Base-by-base conservation (phyloP, 164 flowering plant species). In the Hamamelis virginiana region DNA sequence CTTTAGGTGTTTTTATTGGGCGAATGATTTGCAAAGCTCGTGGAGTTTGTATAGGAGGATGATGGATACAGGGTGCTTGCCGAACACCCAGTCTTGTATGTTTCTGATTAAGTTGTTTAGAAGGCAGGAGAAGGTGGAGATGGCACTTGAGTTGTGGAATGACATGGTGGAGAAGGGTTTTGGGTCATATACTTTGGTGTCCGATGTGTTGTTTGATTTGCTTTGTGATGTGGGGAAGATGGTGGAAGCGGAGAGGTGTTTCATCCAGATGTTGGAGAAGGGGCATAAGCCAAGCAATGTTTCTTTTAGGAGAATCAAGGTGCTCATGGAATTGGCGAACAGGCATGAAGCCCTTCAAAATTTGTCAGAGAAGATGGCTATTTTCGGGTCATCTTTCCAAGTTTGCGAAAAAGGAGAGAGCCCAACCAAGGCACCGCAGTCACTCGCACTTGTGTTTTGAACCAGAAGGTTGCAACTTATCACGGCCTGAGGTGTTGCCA, bases 141-240 rank as follows among this genome's bases (percentile, higher is more conserved):
- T 90, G 89, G 96, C 96, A 0, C 80, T 94, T 61, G 62, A 62
- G 65, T 72, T 94, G 58, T 94, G 98, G 98, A 78, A 80, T 72
- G 96, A 90, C 70, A 94, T 94, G 98, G 84, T 94, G 68, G 87
- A 83, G 72, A 91, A 85, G 75, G 97, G 89, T 45, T 94, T 94
- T 76, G 97, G 98, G 64, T 87, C 98, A 0, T 91, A 83, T 69
- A 79, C 59, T 14, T 76, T 90, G 76, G 96, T 94, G 5, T 90
- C 98, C 0, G 96, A 94, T 80, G 89, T 89, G 74, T 69, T 94
- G 77, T 84, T 94, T 77, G 97, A 90, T 83, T 79, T 94, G 77
- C 94, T 94, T 46, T 91, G 93, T 77, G 97, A 88, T 67, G 1
- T 83, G 90, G 98, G 94, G 53, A 91, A 85, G 85, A 74, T 91